Base-by-base conservation (phyloP, 305 asterid species). In the Caryopteris hybrid region DNA sequence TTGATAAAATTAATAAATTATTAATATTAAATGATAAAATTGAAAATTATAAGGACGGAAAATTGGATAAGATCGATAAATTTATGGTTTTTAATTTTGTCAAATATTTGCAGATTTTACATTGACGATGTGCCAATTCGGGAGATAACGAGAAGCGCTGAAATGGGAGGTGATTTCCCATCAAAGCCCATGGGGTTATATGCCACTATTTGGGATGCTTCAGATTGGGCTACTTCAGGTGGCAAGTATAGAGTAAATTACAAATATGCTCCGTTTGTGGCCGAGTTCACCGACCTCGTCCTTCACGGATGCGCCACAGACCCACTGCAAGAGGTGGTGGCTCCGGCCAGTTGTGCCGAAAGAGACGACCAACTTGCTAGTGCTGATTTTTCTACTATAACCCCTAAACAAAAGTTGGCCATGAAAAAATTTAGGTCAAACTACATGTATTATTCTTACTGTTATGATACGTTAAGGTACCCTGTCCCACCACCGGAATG, bases 201-300 rank as follows among this genome's bases (percentile, higher is more conserved):
- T 47, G 99, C 99, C 22, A 93, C 99, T 23, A 88, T 90, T 48
- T 93, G 99, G 99, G 99, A 93, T 53, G 99, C 92, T 8, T 93
- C 99, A 0, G 94, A 84, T 43, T 93, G 99, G 99, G 99, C 99
- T 25, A 93, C 99, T 36, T 86, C 95, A 5, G 97, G 97, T 10
- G 99, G 99, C 55, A 85, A 79, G 50, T 90, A 90, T 65, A 81
- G 71, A 45, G 78, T 81, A 8, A 87, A 93, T 74, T 93, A 93
- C 86, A 87, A 90, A 59, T 93, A 85, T 63, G 95, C 97, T 54
- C 99, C 99, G 11, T 93, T 93, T 59, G 81, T 88, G 42, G 94
- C 93, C 3, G 87, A 93, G 66, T 90, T 93, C 66, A 85, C 88
- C 34, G 96, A 90, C 74, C 85, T 90, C 25, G 74, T 86, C 69